phyloP scores from a whole-genome alignment of 805 yeast genomes.

The Candida lessepsii region DNA sequence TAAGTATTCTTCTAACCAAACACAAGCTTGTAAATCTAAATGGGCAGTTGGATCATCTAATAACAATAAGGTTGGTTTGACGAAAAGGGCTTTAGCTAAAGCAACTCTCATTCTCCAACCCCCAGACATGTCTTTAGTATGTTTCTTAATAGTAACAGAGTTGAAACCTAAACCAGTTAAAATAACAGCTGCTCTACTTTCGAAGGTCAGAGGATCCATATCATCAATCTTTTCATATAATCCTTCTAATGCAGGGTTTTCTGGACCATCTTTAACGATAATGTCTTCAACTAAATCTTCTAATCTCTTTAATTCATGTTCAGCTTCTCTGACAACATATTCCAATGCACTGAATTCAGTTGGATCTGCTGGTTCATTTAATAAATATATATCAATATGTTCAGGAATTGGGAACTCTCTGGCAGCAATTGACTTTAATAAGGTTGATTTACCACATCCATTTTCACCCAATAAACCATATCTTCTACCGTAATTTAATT shows the following conservation, averaged over 20 bases:
- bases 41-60: constrained; percentile 99
- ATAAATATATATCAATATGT: constrained; percentile 82
- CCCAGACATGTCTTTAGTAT: constrained; percentile 99
- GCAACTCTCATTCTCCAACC: constrained; percentile 99
- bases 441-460: constrained; percentile 98
- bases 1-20: constrained; percentile 98
- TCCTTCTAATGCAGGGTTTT: constrained; percentile 78
- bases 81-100: constrained; percentile 94
- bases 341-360: constrained; percentile 89
- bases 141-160: constrained; percentile 79
- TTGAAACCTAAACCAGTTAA: constrained; percentile 97
- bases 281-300: constrained; percentile 90
- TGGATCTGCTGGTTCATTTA: constrained; percentile 98
- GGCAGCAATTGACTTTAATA: constrained; percentile 89
- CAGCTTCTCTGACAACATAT: constrained; percentile 97
- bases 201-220: constrained; percentile 95
- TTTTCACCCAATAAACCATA: constrained; percentile 97
- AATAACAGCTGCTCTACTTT: constrained; percentile 92
- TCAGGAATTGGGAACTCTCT: constrained; percentile 96
- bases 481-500: constrained; percentile 95
- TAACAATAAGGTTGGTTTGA: constrained; percentile 90
- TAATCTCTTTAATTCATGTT: constrained; percentile 82
- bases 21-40: constrained; percentile 98
- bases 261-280: constrained; percentile 92
- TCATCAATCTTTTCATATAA: constrained; percentile 93